These are phyloP conservation scores for Chaetomium strumarium DNA, from an alignment of 2,329 filamentous ascomycete genomes.

Conservation along the genomic window DNA sequence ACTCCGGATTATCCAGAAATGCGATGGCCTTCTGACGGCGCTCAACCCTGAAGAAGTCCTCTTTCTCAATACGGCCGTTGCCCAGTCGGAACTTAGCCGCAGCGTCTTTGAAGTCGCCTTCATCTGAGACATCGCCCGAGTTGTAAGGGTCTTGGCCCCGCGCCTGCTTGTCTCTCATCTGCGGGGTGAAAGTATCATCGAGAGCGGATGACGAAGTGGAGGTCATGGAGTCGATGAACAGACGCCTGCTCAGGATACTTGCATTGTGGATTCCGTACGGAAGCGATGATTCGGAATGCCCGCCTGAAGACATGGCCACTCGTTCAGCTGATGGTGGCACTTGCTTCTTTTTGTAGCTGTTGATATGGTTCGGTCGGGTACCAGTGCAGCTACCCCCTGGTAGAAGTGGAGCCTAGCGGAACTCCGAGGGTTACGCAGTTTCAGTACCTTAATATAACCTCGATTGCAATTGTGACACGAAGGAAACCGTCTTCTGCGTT, in stretches of 20 bases:
- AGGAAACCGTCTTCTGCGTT: too few relatives aligned
- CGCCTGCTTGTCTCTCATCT: slow-evolving; percentile 54
- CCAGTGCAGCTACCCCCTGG: too few relatives aligned
- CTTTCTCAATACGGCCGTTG: slow-evolving; percentile 25
- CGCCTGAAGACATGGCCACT: not conserved
- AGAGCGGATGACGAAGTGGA: slow-evolving; percentile 6
- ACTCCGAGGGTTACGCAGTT: too few relatives aligned
- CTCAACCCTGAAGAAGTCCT: slow-evolving; percentile 39
- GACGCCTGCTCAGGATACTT: too few relatives aligned
- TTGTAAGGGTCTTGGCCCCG: slow-evolving; percentile 51
- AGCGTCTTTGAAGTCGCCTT: slow-evolving; percentile 23
- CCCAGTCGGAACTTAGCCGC: slow-evolving; percentile 12
- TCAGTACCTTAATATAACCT: too few relatives aligned
- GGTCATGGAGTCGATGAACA: not conserved
- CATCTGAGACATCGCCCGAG: slow-evolving; percentile 30
- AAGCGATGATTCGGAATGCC: not conserved
- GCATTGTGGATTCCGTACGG: too few relatives aligned
- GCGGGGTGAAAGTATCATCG: slow-evolving; percentile 37
- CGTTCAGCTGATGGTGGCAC: not conserved
- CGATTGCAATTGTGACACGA: too few relatives aligned
- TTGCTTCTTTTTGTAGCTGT: not conserved
- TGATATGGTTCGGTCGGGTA: too few relatives aligned
- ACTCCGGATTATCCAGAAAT: slow-evolving; percentile 51
- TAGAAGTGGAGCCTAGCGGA: too few relatives aligned
- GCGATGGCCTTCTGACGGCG: slow-evolving; percentile 45